These are phyloP conservation scores for Elongisporangium senticosum DNA, from an alignment of 352 stramenopile species.

Conservation along the genomic window DNA sequence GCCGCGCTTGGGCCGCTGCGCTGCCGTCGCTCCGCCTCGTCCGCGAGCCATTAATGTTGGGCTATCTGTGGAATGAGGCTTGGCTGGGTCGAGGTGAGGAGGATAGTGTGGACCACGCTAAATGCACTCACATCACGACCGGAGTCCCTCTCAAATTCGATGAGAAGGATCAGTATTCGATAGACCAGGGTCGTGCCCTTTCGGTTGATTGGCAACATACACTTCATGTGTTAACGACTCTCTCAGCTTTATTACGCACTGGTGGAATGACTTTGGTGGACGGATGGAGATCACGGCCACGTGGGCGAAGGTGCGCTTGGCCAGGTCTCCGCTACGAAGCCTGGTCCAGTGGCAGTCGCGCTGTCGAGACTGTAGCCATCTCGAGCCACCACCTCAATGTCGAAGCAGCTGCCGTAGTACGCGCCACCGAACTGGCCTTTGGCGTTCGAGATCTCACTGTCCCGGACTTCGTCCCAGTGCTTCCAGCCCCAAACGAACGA, in stretches of 20 bases:
- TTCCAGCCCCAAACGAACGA: conserved; percentile 74
- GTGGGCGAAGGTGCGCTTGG: background rate
- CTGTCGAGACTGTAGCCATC: background rate
- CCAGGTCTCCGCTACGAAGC: background rate
- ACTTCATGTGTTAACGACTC: background rate
- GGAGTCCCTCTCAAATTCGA: conserved; percentile 1
- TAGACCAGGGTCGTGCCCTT: conserved; percentile 7
- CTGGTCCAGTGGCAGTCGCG: too few relatives aligned
- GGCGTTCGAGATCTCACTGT: conserved; percentile 36
- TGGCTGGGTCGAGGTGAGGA: background rate
- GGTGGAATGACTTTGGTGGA: background rate
- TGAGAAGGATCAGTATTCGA: background rate
- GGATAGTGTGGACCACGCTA: background rate
- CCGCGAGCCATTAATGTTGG: conserved; percentile 16
- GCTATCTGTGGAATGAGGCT: conserved; percentile 1
- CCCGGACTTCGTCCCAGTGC: conserved; percentile 50
- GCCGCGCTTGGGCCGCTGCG: conserved; percentile 7
- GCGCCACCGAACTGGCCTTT: conserved; percentile 43
- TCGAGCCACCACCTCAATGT: conserved; percentile 32
- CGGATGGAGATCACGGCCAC: background rate
- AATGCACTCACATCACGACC: background rate
- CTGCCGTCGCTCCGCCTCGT: conserved; percentile 8
- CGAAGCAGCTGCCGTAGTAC: conserved; percentile 57
- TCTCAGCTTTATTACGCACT: background rate
- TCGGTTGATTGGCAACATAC: conserved; percentile 1